Evolutionary conservation across 2,329 filamentous ascomycete genomes (phyloP), one percentile per base, ranked within the genome.

Genomic region (Scytalidium lignicola): DNA sequence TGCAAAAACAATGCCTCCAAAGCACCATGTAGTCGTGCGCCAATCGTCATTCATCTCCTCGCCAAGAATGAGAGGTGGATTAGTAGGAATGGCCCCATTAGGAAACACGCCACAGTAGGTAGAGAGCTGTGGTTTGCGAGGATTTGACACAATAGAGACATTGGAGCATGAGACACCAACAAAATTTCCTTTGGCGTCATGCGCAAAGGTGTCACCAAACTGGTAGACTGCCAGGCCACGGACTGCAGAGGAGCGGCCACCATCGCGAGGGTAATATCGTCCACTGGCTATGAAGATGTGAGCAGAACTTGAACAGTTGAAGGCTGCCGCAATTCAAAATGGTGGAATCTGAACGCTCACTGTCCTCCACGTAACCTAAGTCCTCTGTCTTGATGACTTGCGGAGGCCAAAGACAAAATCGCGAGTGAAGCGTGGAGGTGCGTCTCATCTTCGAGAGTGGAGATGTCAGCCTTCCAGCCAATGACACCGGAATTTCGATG

Each of bases 181-280:
- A 20, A 51, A 54, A 3, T 42, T 32, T 19, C 55, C 55, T 22
- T 28, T 20, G 5, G 21, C 22, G 23, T 55, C 28, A 26, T 58
- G 52, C 19, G 23, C 48, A 39, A 59, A 59, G 3, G 55, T 59
- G 23, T 59, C 56, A 17, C 55, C 56, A 21, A 58, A 58, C 52
- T 59, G 57, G 8, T 51, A 49, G n/a, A 58, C 21, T 12, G 54
- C 28, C 10, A 41, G 19, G 32, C 50, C 52, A 40, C 52, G 51
- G 18, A 40, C 39, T 6, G 57, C 20, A 18, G 50, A 45, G 5
- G 57, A 58, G 17, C 53, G 44, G 15, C 57, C 57, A 40, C 55
- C 54, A 40, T 54, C 51, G 21, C 57, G 54, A 2, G 55, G 52
- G 22, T 52, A 53, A 1, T 26, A 43, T 6, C 56, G 55, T 10